phyloP scores from a whole-genome alignment of 2,329 filamentous ascomycete genomes.

The Colletotrichum theobromicola region DNA sequence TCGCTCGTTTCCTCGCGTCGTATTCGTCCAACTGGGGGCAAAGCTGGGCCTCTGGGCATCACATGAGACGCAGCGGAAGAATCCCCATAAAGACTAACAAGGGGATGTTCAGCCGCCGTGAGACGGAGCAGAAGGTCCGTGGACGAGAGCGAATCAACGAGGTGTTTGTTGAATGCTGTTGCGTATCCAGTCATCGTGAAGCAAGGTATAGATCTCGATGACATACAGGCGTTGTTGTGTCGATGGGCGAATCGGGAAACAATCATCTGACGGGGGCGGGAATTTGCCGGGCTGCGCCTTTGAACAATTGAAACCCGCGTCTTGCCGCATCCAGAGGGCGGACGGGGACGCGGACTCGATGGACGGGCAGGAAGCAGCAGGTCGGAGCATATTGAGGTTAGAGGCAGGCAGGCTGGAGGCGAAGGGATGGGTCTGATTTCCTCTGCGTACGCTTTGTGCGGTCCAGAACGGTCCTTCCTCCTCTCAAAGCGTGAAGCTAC shows the following conservation, averaged over 20 bases:
- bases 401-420: background rate
- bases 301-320: conserved; percentile 11
- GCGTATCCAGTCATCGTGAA: background rate
- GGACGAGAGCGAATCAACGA: background rate
- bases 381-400: background rate
- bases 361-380: background rate
- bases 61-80: conserved; percentile 6
- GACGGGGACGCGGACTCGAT: background rate
- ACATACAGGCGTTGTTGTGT: conserved; percentile 2
- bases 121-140: conserved; percentile 16
- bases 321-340: conserved; percentile 16
- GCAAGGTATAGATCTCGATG: conserved; percentile 18
- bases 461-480: conserved; percentile 17
- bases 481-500: conserved; percentile 3
- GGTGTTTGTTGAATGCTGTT: background rate
- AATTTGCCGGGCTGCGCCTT: conserved; percentile 13
- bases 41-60: background rate
- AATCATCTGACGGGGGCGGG: conserved; percentile 9
- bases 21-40: conserved; percentile 1
- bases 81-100: background rate
- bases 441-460: conserved; percentile 4
- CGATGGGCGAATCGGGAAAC: conserved; percentile 15
- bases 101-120: background rate
- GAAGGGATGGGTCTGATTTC: background rate
- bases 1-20: conserved; percentile 11